Conservation (phyloP, 768 basidiomycete genomes). For the Holtermannia corniformis region DNA sequence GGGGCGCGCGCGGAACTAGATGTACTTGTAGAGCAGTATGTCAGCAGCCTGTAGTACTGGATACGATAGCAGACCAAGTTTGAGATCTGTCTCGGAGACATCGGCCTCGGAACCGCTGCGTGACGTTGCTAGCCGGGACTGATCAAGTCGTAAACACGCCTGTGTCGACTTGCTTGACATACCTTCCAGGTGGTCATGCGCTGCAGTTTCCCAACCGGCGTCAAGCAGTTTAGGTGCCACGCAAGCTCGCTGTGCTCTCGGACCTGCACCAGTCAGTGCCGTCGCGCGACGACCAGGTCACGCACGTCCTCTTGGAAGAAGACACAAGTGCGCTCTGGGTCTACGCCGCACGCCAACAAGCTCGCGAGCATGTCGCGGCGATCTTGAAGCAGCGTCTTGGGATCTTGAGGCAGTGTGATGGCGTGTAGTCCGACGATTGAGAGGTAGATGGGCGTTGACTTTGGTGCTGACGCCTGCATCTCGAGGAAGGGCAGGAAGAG, state of each 20-base stretch:
- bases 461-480: constrained; percentile 44
- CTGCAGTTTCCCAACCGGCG: constrained; percentile 68
- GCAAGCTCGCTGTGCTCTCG: constrained; percentile 73
- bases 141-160: neutral
- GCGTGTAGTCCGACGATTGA: constrained; percentile 93
- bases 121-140: constrained; percentile 67
- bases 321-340: constrained; percentile 61
- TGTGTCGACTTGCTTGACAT: constrained; percentile 7
- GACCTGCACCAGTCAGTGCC: constrained; percentile 48
- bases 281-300: constrained; percentile 1
- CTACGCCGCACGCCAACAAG: constrained; percentile 73
- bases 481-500: constrained; percentile 11
- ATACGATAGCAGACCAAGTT: constrained; percentile 80
- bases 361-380: constrained; percentile 70
- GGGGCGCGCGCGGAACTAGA: neutral
- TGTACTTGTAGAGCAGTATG: constrained; percentile 72
- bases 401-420: constrained; percentile 81
- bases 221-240: constrained; percentile 80
- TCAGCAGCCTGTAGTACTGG: constrained; percentile 91
- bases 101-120: constrained; percentile 68
- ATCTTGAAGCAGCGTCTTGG: constrained; percentile 52
- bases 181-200: constrained; percentile 99
- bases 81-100: constrained; percentile 69
- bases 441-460: constrained; percentile 60
- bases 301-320: constrained; percentile 86